Base-by-base conservation (phyloP, 805 yeast species). In the Tetrapisispora namnaoensis region DNA sequence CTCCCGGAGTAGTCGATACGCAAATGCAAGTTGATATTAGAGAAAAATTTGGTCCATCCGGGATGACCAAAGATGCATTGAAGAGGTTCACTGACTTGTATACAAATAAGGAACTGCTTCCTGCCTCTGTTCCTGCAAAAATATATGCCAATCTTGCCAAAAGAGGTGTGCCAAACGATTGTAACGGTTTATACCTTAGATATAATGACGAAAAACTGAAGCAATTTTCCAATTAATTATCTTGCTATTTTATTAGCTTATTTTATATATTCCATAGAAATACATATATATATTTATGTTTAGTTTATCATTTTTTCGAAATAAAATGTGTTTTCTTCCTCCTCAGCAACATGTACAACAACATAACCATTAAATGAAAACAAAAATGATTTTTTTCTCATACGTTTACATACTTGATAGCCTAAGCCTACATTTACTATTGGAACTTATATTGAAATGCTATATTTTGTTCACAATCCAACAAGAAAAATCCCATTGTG, bases 1-100 rank as follows among this genome's bases (percentile, higher is more conserved):
- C 96, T 0, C 98, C 98, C 0, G 98, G 99, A 4, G 95, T 88
- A 1, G 97, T 93, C 1, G 87, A 87, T 61, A 91, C 99, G 1
- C 71, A 71, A 20, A 91, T 93, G 98, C 98, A 93, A 68, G 63
- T 55, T 8, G 82, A 79, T 48, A 89, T 91, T 49, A 78, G 98
- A 57, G 83, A 78, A 17, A 73, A 66, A 41, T 79, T 68, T 51
- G 71, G 77, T 53, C 79, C 81, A 2, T 53, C 58, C 4, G 69
- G 70, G 27, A 90, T 90, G 96, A 70, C 74, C 0, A 68, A 72
- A 0, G 79, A 75, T 18, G 76, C 79, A 4, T 73, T 79, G 53
- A 68, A 78, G 46, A 71, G 82, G 52, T 91, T 91, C 66, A 68
- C 72, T 6, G 82, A 80, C 34, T 69, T 91, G 51, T 79, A 86